Conservation (phyloP, 139 green algal genomes). For the Ettlia oleoabundans region DNA sequence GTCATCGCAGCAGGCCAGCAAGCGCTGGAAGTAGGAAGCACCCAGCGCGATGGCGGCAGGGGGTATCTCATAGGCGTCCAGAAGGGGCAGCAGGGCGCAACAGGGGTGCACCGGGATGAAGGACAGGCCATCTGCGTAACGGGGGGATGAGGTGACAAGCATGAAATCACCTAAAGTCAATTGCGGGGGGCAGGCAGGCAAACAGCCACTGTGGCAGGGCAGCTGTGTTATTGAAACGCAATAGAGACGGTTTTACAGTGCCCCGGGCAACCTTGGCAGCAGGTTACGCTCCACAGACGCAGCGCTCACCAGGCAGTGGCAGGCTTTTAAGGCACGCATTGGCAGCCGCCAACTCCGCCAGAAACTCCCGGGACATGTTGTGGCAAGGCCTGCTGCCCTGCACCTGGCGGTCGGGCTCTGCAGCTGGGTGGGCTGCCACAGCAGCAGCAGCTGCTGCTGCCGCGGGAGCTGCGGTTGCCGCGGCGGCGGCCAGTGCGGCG, state of each 20-base stretch:
- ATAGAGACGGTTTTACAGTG: not conserved
- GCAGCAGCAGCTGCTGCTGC: not conserved
- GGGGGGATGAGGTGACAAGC: too few relatives aligned
- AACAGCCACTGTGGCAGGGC: too few relatives aligned
- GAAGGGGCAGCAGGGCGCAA: not conserved
- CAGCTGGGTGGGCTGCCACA: not conserved
- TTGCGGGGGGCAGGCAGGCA: too few relatives aligned
- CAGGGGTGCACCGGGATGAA: not conserved
- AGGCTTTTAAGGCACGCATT: not conserved
- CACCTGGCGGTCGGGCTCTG: too few relatives aligned
- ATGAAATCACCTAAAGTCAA: too few relatives aligned
- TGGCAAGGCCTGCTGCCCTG: too few relatives aligned
- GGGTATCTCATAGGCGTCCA: not conserved
- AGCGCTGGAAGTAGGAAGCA: constrained; percentile 2
- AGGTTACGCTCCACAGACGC: not conserved
- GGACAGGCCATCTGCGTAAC: not conserved
- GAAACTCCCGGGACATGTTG: not conserved
- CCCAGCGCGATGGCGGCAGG: not conserved
- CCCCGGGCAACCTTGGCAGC: too few relatives aligned
- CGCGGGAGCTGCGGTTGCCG: not conserved
- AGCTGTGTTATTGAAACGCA: too few relatives aligned
- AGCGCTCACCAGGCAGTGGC: not conserved
- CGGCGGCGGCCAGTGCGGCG: not conserved
- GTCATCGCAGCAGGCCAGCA: not conserved
- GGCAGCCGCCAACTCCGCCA: not conserved